Percentiles rank a stretch among this genome's conserved stretches.
These are phyloP conservation scores for Eutypella sp. DNA, from an alignment of 2,329 filamentous ascomycete species.

Conservation along the genomic window DNA sequence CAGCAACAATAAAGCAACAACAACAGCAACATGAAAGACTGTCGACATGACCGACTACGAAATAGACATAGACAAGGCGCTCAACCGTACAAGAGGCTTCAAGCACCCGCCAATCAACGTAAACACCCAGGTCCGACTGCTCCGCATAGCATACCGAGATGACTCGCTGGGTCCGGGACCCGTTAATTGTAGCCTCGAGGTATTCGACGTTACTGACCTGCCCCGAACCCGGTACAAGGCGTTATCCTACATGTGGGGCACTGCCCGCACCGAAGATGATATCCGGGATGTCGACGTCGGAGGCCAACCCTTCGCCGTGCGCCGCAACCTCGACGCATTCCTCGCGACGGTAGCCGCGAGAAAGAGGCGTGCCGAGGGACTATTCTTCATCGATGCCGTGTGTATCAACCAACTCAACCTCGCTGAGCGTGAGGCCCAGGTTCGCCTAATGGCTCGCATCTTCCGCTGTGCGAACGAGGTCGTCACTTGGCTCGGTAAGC, in stretches of 20 bases:
- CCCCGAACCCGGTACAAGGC: slow-evolving; percentile 2
- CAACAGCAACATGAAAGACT: too few relatives aligned
- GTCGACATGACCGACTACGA: too few relatives aligned
- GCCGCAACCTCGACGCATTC: slow-evolving; percentile 12
- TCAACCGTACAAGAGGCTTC: too few relatives aligned
- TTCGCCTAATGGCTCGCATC: slow-evolving; percentile 8
- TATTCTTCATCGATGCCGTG: slow-evolving; percentile 14
- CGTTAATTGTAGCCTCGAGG: background rate
- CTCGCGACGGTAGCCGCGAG: slow-evolving; percentile 2
- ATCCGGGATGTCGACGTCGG: slow-evolving; percentile 7
- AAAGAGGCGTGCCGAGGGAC: slow-evolving; percentile 2
- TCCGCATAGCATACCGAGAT: too few relatives aligned
- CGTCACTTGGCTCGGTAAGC: slow-evolving; percentile 9
- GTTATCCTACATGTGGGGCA: slow-evolving; percentile 9
- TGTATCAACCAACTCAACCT: slow-evolving; percentile 11
- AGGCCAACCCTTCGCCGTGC: slow-evolving; percentile 8
- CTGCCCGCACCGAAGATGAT: background rate
- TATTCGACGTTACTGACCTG: slow-evolving; percentile 1
- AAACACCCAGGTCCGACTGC: too few relatives aligned
- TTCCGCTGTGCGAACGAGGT: slow-evolving; percentile 9
- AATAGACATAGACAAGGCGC: too few relatives aligned
- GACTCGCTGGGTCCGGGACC: too few relatives aligned
- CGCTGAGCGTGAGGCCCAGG: slow-evolving; percentile 7
- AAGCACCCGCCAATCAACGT: too few relatives aligned
- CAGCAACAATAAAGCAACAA: too few relatives aligned